A percentile compares a stretch with the other conserved stretches of the same genome.
Evolutionary conservation across 2,329 filamentous ascomycete species (phyloP).

Genomic region (Cordyceps javanica): DNA sequence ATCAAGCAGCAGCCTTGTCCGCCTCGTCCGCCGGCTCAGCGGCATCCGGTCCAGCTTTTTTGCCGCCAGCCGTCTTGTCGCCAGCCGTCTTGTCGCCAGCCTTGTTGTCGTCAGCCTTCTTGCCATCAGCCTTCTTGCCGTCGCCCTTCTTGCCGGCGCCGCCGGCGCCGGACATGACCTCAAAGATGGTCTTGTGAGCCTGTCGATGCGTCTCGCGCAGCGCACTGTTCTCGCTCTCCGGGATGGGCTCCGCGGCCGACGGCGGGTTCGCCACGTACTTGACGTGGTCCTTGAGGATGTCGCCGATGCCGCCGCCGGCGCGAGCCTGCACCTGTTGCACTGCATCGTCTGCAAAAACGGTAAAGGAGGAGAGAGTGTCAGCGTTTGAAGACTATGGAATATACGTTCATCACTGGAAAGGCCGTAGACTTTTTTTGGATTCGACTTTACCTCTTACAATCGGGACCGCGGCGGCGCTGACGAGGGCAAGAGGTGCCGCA

Average conservation of each 20-base stretch:
- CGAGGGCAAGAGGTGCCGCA: background rate
- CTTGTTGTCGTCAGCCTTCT: background rate
- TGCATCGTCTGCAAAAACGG: background rate
- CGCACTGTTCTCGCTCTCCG: slow-evolving; percentile 2
- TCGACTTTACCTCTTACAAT: background rate
- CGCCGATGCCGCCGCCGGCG: background rate
- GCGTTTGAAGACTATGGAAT: too few relatives aligned
- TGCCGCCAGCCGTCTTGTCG: background rate
- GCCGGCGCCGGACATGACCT: background rate
- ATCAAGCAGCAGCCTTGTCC: background rate
- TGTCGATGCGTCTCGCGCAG: slow-evolving; percentile 9
- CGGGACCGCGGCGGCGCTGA: background rate
- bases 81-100: background rate
- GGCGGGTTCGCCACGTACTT: background rate
- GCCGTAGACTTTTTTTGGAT: too few relatives aligned
- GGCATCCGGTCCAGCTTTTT: background rate
- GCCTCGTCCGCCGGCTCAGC: background rate
- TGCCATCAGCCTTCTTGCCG: background rate
- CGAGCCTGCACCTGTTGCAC: background rate
- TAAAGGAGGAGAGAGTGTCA: background rate
- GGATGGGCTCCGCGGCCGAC: background rate
- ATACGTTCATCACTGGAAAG: too few relatives aligned
- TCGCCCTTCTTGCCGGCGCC: background rate
- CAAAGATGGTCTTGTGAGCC: background rate
- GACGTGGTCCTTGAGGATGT: slow-evolving; percentile 9